Evolutionary conservation across 2,329 filamentous ascomycete species (phyloP).

Genomic region (Nannizzia gypsea): DNA sequence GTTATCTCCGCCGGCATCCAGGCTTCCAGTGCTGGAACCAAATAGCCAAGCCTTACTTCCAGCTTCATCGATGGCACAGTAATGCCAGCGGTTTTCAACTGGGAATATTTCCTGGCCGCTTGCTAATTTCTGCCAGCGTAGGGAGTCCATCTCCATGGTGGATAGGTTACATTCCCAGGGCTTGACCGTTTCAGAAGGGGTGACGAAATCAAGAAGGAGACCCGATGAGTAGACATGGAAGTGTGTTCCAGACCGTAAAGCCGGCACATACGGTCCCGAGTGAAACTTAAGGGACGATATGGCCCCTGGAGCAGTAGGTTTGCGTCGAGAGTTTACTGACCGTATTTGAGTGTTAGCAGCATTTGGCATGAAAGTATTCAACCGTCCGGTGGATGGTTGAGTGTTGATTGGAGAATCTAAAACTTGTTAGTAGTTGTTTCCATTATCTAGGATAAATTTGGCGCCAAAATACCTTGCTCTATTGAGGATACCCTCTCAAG

Average conservation of each 20-base stretch:
- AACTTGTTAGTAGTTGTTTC: slow-evolving; percentile 26
- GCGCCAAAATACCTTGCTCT: slow-evolving; percentile 43
- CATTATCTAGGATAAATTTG: slow-evolving; percentile 16
- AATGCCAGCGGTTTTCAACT: slow-evolving; percentile 90
- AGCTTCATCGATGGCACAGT: slow-evolving; percentile 89
- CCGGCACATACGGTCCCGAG: slow-evolving; percentile 72
- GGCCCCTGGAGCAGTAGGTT: slow-evolving; percentile 60
- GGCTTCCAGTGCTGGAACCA: slow-evolving; percentile 65
- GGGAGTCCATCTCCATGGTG: slow-evolving; percentile 69
- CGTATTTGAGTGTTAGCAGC: slow-evolving; percentile 50
- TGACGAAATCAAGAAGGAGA: slow-evolving; percentile 85
- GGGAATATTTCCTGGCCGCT: slow-evolving; percentile 92
- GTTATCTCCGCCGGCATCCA: slow-evolving; percentile 66
- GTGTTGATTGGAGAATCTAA: slow-evolving; percentile 27
- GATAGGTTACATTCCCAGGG: slow-evolving; percentile 83
- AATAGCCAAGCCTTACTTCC: slow-evolving; percentile 94
- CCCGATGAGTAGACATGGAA: slow-evolving; percentile 93
- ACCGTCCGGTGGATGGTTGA: slow-evolving; percentile 27
- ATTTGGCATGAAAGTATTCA: slow-evolving; percentile 58
- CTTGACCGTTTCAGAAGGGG: slow-evolving; percentile 75
- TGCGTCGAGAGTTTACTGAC: slow-evolving; percentile 37
- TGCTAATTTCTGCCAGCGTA: slow-evolving; percentile 90
- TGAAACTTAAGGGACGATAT: slow-evolving; percentile 87
- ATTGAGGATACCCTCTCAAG: slow-evolving; percentile 61
- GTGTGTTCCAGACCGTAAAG: slow-evolving; percentile 81